phyloP scores from a whole-genome alignment of 768 basidiomycete genomes.

The Termitomyces sp. region DNA sequence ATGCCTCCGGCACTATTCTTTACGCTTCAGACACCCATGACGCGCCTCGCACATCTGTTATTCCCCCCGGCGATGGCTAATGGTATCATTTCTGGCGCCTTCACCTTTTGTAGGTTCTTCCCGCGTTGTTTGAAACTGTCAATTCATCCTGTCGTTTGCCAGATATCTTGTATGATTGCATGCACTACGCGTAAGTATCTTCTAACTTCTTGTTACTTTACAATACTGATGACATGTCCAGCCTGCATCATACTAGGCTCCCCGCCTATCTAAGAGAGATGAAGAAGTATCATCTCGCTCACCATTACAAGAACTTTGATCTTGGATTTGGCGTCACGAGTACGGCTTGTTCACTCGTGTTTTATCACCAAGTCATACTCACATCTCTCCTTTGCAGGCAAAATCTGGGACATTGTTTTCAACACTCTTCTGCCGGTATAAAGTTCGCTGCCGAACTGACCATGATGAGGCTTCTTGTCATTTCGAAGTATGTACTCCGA shows the following conservation, averaged over 20 bases:
- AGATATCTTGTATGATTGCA: slow-evolving; percentile 85
- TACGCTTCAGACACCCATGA: slow-evolving; percentile 79
- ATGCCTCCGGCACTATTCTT: slow-evolving; percentile 92
- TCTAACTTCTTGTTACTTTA: neutral
- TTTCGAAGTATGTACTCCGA: neutral
- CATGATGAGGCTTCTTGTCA: neutral
- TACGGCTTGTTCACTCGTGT: slow-evolving; percentile 28
- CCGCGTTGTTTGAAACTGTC: neutral
- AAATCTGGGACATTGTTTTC: slow-evolving; percentile 93
- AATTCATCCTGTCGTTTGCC: slow-evolving; percentile 4
- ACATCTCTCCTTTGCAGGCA: slow-evolving; percentile 43
- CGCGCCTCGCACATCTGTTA: slow-evolving; percentile 72
- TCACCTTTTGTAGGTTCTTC: slow-evolving; percentile 64
- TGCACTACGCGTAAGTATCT: slow-evolving; percentile 83
- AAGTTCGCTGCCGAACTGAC: slow-evolving; percentile 1
- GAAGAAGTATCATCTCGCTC: slow-evolving; percentile 97
- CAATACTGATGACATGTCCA: slow-evolving; percentile 18
- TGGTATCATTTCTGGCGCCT: slow-evolving; percentile 84
- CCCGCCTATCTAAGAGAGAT: slow-evolving; percentile 85
- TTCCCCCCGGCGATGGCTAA: slow-evolving; percentile 88
- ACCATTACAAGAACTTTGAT: slow-evolving; percentile 98
- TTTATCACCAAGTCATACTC: neutral
- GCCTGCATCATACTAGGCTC: slow-evolving; percentile 82
- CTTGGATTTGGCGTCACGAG: slow-evolving; percentile 97
- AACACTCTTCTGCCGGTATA: slow-evolving; percentile 74